These are phyloP conservation scores for Fusarium mundagurra DNA, from an alignment of 2,329 filamentous ascomycete genomes.

Conservation along the genomic window DNA sequence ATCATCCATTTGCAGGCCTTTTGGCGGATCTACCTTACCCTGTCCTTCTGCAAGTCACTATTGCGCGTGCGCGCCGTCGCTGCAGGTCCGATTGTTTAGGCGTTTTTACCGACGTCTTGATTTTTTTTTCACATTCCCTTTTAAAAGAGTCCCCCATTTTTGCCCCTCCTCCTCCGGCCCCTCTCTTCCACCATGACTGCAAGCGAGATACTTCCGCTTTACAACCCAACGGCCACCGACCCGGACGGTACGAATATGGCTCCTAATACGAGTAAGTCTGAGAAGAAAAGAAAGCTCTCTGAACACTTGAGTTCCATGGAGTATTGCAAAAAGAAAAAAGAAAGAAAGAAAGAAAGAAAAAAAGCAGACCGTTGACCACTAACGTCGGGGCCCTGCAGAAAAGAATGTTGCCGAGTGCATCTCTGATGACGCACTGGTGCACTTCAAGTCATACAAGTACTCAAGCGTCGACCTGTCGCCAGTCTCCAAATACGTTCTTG, in stretches of 20 bases:
- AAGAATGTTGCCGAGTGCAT: conserved; percentile 75
- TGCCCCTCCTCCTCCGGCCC: conserved; percentile 40
- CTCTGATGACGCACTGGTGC: conserved; percentile 88
- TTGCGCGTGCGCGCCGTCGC: conserved; percentile 12
- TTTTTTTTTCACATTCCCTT: conserved; percentile 23
- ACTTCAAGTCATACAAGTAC: conserved; percentile 97
- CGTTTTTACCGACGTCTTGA: conserved; percentile 12
- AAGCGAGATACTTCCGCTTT: conserved; percentile 48
- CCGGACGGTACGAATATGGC: conserved; percentile 46
- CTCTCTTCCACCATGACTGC: conserved; percentile 45
- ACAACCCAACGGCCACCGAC: conserved; percentile 42
- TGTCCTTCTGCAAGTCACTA: conserved; percentile 8
- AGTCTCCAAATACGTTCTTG: conserved; percentile 91
- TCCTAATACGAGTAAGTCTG: conserved; percentile 47
- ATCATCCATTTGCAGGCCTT: background rate
- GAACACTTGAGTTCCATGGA: background rate
- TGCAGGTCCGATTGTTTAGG: conserved; percentile 26
- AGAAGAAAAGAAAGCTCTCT: background rate
- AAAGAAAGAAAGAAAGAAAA: too few relatives aligned
- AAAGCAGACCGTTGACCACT: background rate
- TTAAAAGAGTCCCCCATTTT: conserved; percentile 37
- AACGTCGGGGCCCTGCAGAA: conserved; percentile 37
- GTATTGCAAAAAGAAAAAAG: background rate
- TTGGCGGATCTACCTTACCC: conserved; percentile 8
- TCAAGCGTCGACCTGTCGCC: conserved; percentile 96